Base-by-base conservation (phyloP, 257 asterid species). In the Ilex aquifolium region DNA sequence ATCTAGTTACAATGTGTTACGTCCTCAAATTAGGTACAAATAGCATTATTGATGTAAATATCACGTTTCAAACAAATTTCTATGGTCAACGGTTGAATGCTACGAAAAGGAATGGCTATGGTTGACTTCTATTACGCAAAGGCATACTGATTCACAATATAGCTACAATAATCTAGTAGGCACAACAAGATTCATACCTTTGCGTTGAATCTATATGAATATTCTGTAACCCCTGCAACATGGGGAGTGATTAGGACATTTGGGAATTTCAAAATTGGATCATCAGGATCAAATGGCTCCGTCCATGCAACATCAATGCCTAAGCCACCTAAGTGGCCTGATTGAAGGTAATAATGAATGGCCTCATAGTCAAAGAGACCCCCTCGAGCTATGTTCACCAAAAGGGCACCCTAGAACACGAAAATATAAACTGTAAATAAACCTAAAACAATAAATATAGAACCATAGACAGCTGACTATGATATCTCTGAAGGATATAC, bases 231-330 rank as follows among this genome's bases (percentile, higher is more conserved):
- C 61, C 96, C 99, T 50, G 88, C 99, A 74, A 93, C 91, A 70
- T 93, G 99, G 44, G 97, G 97, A 31, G 99, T 93, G 71, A 85
- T 70, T 29, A 89, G 80, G 64, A 93, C 96, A 70, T 90, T 89
- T 5, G 95, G 90, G 65, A 89, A 84, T 74, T 80, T 80, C 15
- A 93, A 73, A 67, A 93, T 71, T 31, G 83, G 79, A 70, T 93
- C 94, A 61, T 90, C 80, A 0, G 97, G 99, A 75, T 93, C 94
- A 71, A 93, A 89, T 59, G 99, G 99, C 70, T 92, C 99, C 10
- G 80, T 74, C 99, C 99, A 92, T 11, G 97, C 90, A 70, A 92
- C 99, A 68, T 90, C 99, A 31, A 82, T 93, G 66, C 96, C 99
- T 75, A 93, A 71, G 53, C 97, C 99, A 59, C 99, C 99, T 84